Conservation (phyloP, 768 basidiomycete genomes). For the Lactifluus volemus region DNA sequence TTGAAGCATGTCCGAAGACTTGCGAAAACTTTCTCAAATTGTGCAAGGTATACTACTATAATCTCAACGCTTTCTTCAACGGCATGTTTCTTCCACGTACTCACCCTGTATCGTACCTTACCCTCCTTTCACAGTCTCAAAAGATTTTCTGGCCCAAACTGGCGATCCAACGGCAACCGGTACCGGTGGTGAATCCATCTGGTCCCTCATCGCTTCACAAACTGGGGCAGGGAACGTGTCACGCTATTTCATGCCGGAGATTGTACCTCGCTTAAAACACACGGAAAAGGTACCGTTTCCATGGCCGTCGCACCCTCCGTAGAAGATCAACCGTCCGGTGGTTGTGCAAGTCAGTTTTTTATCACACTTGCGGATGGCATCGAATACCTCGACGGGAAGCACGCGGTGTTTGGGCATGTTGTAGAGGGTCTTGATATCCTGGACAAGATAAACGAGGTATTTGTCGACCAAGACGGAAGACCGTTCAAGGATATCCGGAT, state of each 20-base stretch:
- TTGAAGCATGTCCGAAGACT: constrained; percentile 80
- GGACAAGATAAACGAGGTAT: constrained; percentile 88
- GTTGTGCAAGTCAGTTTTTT: constrained; percentile 95
- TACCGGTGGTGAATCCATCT: constrained; percentile 85
- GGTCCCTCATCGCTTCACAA: constrained; percentile 60
- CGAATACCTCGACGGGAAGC: constrained; percentile 88
- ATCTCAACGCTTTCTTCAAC: constrained; percentile 96
- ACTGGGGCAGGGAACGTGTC: constrained; percentile 30
- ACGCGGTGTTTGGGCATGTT: constrained; percentile 92
- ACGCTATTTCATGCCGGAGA: constrained; percentile 87
- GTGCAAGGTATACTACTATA: constrained; percentile 96
- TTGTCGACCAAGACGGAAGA: constrained; percentile 77
- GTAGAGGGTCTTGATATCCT: constrained; percentile 91
- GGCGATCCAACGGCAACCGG: constrained; percentile 97
- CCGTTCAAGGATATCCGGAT: constrained; percentile 94
- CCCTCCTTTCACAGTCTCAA: constrained; percentile 58
- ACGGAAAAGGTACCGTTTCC: constrained; percentile 74
- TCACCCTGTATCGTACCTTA: background rate
- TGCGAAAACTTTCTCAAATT: constrained; percentile 97
- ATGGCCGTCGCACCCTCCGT: constrained; percentile 93
- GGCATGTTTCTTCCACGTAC: constrained; percentile 36
- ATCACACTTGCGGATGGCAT: constrained; percentile 85
- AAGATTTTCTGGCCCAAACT: constrained; percentile 92
- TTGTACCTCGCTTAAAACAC: constrained; percentile 79
- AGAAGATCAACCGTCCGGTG: constrained; percentile 48